These are phyloP conservation scores for Colletotrichum truncatum DNA, from an alignment of 2,329 filamentous ascomycete species.

Conservation along the genomic window DNA sequence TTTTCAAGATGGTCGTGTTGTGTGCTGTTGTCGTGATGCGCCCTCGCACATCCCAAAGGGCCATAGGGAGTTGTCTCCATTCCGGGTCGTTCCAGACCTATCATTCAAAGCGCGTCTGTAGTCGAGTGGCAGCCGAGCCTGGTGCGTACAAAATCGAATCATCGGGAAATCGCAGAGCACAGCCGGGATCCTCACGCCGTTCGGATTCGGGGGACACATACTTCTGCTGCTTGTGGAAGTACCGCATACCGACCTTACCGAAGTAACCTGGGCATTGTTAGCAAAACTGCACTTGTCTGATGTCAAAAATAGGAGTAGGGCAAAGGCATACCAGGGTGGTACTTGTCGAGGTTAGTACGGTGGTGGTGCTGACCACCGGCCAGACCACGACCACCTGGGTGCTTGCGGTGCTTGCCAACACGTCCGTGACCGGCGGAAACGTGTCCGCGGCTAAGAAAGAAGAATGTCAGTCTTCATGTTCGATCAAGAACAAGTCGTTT, in stretches of 20 bases:
- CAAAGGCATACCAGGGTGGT: conserved; percentile 60
- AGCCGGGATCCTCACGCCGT: neutral
- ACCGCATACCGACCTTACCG: conserved; percentile 93
- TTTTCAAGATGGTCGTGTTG: neutral
- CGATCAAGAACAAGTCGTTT: conserved; percentile 1
- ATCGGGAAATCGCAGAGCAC: conserved; percentile 8
- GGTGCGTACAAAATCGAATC: neutral
- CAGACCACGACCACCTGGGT: conserved; percentile 82
- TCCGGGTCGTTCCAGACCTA: too few species aligned
- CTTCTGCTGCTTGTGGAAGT: conserved; percentile 96
- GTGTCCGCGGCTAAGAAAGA: conserved; percentile 81
- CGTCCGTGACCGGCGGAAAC: conserved; percentile 98
- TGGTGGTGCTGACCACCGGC: conserved; percentile 99
- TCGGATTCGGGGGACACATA: conserved; percentile 16
- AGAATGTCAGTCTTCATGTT: conserved; percentile 32
- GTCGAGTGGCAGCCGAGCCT: neutral
- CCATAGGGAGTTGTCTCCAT: too few species aligned
- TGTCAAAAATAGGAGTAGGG: fast-evolving
- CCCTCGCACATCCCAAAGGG: neutral
- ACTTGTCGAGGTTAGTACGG: conserved; percentile 85
- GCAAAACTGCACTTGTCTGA: conserved; percentile 43
- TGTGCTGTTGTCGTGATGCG: neutral
- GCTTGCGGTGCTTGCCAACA: conserved; percentile 99
- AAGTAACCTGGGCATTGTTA: conserved; percentile 99
- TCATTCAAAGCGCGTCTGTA: neutral